Evolutionary conservation across 2,329 filamentous ascomycete species (phyloP).

Genomic region (Alternaria panax): DNA sequence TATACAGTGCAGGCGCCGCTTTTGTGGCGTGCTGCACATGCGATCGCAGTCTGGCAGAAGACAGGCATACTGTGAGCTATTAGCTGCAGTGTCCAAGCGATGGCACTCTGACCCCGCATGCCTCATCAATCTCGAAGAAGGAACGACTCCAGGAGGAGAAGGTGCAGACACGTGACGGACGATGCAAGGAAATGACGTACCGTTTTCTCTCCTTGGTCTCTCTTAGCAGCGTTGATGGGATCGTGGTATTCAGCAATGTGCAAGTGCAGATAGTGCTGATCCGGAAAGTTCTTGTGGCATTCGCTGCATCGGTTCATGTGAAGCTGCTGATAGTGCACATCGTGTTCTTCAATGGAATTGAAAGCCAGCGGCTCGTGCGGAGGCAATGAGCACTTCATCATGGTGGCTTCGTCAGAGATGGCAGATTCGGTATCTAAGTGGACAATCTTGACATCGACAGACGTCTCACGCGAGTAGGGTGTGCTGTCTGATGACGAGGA

Average conservation of each 20-base stretch:
- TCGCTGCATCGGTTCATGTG: slow-evolving; percentile 87
- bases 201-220: slow-evolving; percentile 84
- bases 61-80: slow-evolving; percentile 72
- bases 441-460: slow-evolving; percentile 52
- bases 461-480: slow-evolving; percentile 39
- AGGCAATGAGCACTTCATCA: slow-evolving; percentile 83
- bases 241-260: slow-evolving; percentile 95
- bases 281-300: slow-evolving; percentile 88
- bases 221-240: slow-evolving; percentile 73
- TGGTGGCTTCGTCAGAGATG: slow-evolving; percentile 42
- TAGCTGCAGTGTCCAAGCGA: slow-evolving; percentile 13
- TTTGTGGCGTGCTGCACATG: slow-evolving; percentile 82
- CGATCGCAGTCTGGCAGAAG: slow-evolving; percentile 89
- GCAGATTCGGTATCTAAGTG: slow-evolving; percentile 61
- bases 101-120: slow-evolving; percentile 12
- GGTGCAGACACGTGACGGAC: not conserved
- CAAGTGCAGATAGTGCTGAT: slow-evolving; percentile 76
- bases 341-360: slow-evolving; percentile 78
- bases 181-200: slow-evolving; percentile 59
- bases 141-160: not conserved
- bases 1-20: slow-evolving; percentile 85
- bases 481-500: slow-evolving; percentile 53
- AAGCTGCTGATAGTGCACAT: slow-evolving; percentile 80
- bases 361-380: slow-evolving; percentile 80
- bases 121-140: not conserved